Evolutionary conservation across 108 stramenopile species (phyloP), one percentile per base, ranked within the genome.

Genomic region (Mayamaea pseudoterrestris): DNA sequence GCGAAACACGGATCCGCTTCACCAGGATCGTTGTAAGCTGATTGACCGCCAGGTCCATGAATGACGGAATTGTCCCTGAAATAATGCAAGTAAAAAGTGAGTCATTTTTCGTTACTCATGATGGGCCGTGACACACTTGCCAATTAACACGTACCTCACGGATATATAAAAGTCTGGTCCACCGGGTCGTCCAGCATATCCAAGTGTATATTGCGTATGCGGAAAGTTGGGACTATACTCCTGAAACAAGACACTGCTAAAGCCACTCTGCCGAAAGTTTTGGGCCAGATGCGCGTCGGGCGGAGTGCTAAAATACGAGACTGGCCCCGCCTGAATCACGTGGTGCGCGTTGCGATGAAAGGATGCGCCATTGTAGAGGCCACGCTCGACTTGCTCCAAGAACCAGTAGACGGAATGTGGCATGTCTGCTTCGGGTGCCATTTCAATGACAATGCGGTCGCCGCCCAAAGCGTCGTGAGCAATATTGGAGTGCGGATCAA

Each of bases 1-100:
- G 78, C 95, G 74, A 97, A 97, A 54, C 93, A 94, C 12, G 90
- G 75, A 74, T 97, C 95, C 9, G 92, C 90, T 54, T 92, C 93
- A 12, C 68, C 58, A 26, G 78, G 57, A 49, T 85, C 80, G 26
- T 80, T 74, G 44, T 69, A 66, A 27, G 35, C 50, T 18, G 35
- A 45, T 45, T 94, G 93, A 13, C 86, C 88, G 3, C 91, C 95
- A 1, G 94, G 90, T 1, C 95, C 95, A 61, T 97, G 93, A 51
- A 65, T 59, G 7, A 39, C 27, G 5, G 69, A 60, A 61, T 97
- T 97, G 60, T 97, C 68, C 0, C 58, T n/a, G n/a, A n/a, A n/a
- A n/a, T n/a, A n/a, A n/a, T n/a, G n/a, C n/a, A n/a, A n/a, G n/a
- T n/a, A n/a, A n/a, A n/a, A n/a, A n/a, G n/a, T n/a, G n/a, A n/a